Percentiles rank a stretch among this genome's conserved stretches.
Conservation (phyloP, 495 filamentous ascomycete genomes). For the Entonaema liquescens region DNA sequence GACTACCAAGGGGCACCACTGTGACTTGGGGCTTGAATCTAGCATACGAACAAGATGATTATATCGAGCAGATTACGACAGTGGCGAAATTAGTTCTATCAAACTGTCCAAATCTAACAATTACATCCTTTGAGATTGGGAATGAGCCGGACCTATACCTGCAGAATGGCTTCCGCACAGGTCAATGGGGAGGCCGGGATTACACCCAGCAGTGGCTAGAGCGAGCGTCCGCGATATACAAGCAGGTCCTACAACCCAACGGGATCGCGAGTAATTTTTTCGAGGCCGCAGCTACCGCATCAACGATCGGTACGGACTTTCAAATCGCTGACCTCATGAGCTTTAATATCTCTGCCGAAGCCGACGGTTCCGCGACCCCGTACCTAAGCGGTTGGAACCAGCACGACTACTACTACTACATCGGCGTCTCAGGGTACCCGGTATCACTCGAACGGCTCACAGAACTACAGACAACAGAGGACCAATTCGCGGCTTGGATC, state of each 20-base stretch:
- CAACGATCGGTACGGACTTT: conserved; percentile 51
- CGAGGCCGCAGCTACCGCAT: conserved; percentile 49
- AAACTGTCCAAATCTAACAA: conserved; percentile 42
- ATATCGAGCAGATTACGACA: conserved; percentile 41
- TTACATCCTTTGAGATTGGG: conserved; percentile 53
- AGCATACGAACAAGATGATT: conserved; percentile 46
- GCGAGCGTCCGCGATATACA: conserved; percentile 44
- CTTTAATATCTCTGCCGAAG: conserved; percentile 30
- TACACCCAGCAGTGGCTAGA: conserved; percentile 49
- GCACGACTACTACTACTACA: conserved; percentile 55
- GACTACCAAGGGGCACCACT: conserved; percentile 48
- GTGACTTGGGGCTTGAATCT: conserved; percentile 51
- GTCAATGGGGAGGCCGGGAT: conserved; percentile 44
- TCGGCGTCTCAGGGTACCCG: conserved; percentile 41
- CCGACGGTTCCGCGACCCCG: conserved; percentile 29
- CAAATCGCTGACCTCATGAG: conserved; percentile 43
- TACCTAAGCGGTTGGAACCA: conserved; percentile 50
- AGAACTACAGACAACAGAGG: conserved; percentile 43
- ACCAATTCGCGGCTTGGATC: conserved; percentile 48
- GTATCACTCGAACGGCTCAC: conserved; percentile 45
- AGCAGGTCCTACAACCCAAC: conserved; percentile 45
- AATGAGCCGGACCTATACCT: conserved; percentile 54
- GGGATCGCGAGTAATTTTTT: conserved; percentile 49
- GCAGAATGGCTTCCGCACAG: conserved; percentile 44
- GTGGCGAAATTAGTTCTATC: conserved; percentile 44